Percentiles rank a stretch among this genome's conserved stretches.
Conservation (phyloP, 805 yeast species). For the Saturnispora mendoncae region DNA sequence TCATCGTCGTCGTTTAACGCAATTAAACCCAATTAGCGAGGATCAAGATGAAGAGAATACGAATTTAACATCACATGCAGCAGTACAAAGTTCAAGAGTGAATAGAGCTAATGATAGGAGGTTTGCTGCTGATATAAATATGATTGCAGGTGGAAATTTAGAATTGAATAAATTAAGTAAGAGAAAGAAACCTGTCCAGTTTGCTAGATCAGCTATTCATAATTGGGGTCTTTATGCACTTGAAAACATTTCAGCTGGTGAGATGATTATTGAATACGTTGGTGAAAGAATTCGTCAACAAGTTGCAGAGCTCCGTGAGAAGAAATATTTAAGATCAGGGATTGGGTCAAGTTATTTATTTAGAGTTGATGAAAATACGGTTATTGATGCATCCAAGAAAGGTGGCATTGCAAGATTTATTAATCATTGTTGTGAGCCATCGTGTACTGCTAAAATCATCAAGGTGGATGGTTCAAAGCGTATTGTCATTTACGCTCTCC, state of each 20-base stretch:
- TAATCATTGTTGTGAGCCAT: conserved; percentile 95
- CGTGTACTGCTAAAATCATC: conserved; percentile 93
- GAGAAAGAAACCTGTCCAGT: conserved; percentile 89
- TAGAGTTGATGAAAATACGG: conserved; percentile 87
- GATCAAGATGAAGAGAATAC: conserved; percentile 41
- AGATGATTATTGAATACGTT: conserved; percentile 96
- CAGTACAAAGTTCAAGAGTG: conserved; percentile 65
- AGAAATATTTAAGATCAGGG: conserved; percentile 76
- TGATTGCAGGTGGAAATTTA: conserved; percentile 75
- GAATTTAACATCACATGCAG: conserved; percentile 23
- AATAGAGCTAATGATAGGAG: conserved; percentile 83
- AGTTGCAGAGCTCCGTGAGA: conserved; percentile 88
- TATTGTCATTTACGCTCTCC: conserved; percentile 86
- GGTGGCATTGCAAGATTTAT: conserved; percentile 97
- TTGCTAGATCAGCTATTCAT: conserved; percentile 94
- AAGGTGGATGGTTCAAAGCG: conserved; percentile 90
- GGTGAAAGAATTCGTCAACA: conserved; percentile 93
- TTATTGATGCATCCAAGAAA: conserved; percentile 92
- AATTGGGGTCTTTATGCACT: conserved; percentile 97
- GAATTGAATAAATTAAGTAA: conserved; percentile 81
- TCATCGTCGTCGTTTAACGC: conserved; percentile 61
- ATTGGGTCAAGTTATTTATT: conserved; percentile 92
- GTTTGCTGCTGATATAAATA: conserved; percentile 78
- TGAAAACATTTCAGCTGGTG: conserved; percentile 91
- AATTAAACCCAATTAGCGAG: conserved; percentile 56